Evolutionary conservation across 768 basidiomycete species (phyloP).

Genomic region (Tephrocybe sp.): DNA sequence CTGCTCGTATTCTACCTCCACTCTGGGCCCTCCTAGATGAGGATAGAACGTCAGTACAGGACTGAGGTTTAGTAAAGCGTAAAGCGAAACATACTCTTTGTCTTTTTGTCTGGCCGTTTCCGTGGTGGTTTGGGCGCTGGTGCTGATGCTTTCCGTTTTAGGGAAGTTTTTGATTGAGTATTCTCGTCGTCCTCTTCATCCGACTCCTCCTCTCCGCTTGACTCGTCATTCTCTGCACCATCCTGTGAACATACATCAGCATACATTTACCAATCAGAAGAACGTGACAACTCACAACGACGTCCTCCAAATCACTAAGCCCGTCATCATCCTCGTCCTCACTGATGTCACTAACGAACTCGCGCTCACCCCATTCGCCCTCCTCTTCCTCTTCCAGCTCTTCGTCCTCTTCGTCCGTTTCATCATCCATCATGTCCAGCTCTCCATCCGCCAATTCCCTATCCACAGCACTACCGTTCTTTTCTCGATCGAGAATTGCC

Average conservation of each 20-base stretch:
- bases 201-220: conserved; percentile 43
- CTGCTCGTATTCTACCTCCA: conserved; percentile 97
- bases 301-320: conserved; percentile 71
- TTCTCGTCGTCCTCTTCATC: conserved; percentile 39
- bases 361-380: conserved; percentile 60
- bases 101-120: conserved; percentile 61
- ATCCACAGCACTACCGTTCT: conserved; percentile 48
- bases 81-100: conserved; percentile 48
- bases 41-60: conserved; percentile 2
- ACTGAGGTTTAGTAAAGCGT: neutral
- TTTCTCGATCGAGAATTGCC: conserved; percentile 84
- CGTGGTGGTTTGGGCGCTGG: conserved; percentile 41
- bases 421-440: conserved; percentile 55
- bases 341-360: conserved; percentile 77
- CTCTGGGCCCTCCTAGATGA: conserved; percentile 65
- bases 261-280: neutral
- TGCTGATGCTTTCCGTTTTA: conserved; percentile 65
- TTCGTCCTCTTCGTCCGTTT: conserved; percentile 62
- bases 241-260: conserved; percentile 23
- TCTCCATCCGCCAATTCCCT: conserved; percentile 49
- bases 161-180: conserved; percentile 36
- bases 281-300: conserved; percentile 45
- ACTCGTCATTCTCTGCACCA: conserved; percentile 25
- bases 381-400: conserved; percentile 48
- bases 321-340: conserved; percentile 66